Evolutionary conservation across 106 monocot genomes (phyloP).

Genomic region (Hemerocallis citrina): DNA sequence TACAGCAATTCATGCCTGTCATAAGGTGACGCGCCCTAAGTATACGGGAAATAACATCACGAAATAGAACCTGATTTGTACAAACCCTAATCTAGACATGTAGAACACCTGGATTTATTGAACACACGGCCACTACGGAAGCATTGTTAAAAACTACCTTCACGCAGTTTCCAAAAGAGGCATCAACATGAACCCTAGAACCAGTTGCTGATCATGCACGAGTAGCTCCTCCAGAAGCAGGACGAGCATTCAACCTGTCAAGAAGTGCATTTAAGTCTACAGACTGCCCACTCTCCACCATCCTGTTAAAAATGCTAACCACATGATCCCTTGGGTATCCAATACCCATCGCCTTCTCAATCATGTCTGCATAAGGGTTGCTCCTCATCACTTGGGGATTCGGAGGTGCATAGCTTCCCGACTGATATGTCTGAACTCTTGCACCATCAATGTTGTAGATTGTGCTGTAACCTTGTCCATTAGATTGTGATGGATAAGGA

Average conservation of each 20-base stretch:
- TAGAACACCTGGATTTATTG: too few relatives aligned
- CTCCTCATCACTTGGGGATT: slow-evolving; percentile 21
- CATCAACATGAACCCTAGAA: too few relatives aligned
- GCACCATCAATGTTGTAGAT: slow-evolving; percentile 17
- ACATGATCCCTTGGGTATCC: slow-evolving; percentile 76
- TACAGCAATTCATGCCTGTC: too few relatives aligned
- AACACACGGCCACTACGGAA: not conserved
- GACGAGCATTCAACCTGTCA: slow-evolving; percentile 44
- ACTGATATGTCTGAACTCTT: slow-evolving; percentile 10
- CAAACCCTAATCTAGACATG: too few relatives aligned
- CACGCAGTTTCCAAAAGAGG: slow-evolving; percentile 2
- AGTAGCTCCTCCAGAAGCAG: slow-evolving; percentile 16
- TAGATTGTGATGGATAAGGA: slow-evolving; percentile 22
- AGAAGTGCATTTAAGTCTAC: slow-evolving; percentile 78
- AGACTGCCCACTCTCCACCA: slow-evolving; percentile 51
- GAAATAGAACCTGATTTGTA: too few relatives aligned
- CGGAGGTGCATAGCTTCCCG: slow-evolving; percentile 21
- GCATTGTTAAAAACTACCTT: slow-evolving; percentile 5
- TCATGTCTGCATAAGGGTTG: slow-evolving; percentile 58
- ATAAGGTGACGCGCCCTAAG: too few relatives aligned
- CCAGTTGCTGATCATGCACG: slow-evolving; percentile 43
- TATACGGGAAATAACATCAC: too few relatives aligned
- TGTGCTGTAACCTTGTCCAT: slow-evolving; percentile 31
- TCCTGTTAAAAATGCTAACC: slow-evolving; percentile 31
- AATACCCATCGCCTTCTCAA: slow-evolving; percentile 74